phyloP scores from a whole-genome alignment of 495 filamentous ascomycete genomes.

The Tuber borchii region DNA sequence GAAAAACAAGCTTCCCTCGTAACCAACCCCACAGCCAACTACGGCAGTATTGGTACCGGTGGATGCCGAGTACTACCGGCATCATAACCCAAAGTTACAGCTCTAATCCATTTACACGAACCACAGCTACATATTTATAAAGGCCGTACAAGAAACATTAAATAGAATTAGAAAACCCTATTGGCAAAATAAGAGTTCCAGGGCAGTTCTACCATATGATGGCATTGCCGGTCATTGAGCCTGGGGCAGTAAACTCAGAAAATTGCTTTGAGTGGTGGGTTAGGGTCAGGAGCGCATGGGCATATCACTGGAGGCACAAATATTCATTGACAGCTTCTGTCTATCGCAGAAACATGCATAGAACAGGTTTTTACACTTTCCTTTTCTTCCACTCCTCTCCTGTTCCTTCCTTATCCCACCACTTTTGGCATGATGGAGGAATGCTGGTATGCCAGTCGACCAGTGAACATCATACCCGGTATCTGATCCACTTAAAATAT shows the following conservation, averaged over 20 bases:
- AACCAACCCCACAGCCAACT: not conserved
- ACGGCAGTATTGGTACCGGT: not conserved
- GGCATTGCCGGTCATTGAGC: not conserved
- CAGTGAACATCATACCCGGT: not conserved
- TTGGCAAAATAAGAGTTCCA: not conserved
- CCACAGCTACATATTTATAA: not conserved
- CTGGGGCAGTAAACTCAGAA: not conserved
- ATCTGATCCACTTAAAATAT: not conserved
- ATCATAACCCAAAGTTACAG: not conserved
- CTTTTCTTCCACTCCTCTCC: not conserved
- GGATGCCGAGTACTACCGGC: not conserved
- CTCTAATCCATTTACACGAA: not conserved
- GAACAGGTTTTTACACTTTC: constrained; percentile 1
- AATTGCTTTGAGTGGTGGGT: not conserved
- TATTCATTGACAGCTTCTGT: not conserved
- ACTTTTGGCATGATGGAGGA: not conserved
- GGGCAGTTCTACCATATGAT: not conserved
- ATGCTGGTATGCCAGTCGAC: not conserved
- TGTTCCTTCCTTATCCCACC: not conserved
- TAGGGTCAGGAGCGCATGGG: not conserved
- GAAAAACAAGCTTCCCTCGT: not conserved
- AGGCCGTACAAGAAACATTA: not conserved
- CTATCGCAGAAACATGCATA: not conserved
- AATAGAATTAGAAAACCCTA: not conserved
- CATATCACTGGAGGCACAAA: not conserved